Base-by-base conservation (phyloP, 2,329 filamentous ascomycete species). In the Arthrobotrys entomopaga region DNA sequence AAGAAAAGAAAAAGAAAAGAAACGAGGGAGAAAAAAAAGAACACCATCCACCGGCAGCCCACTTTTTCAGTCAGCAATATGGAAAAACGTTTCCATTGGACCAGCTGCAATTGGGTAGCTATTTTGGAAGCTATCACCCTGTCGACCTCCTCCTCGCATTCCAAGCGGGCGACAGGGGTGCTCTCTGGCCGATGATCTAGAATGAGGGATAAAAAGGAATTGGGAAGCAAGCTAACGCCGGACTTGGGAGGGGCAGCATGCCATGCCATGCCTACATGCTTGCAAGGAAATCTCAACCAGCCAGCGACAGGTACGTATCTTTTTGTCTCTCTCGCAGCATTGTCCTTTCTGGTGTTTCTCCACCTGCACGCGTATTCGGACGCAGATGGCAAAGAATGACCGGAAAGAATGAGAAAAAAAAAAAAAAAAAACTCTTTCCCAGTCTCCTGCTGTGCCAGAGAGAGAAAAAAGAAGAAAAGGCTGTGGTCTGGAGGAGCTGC, bases 161-260 rank as follows among this genome's bases (percentile, higher is more conserved):
- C 61, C 69, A 65, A 43, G 63, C 69, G 61, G 50, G 26, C 67
- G 50, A 42, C 69, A 73, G 69, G 69, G 69, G 69, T 65, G 69
- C 61, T 66, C 50, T 73, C 49, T 73, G 69, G 69, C 69, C 69
- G 69, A 73, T 42, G 63, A 73, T 73, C 69, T 73, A 73, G 69
- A 73, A 73, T 73, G 69, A 73, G 69, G 69, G 69, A 73, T 73
- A 73, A 73, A 73, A 48, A 20, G 24, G 56, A 57, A 34, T 34
- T 34, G 29, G 29, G 29, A 10, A 34, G 6, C 29, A 34, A 34
- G 16, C 53, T 56, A 59, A 52, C 60, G 54, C 69, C 69, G 24
- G 65, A 60, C 60, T 43, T 48, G 63, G 63, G 63, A 59, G 54
- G 57, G 65, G 61, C 29, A 50, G 26, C 16, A 22, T 52, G 13